These are phyloP conservation scores for Cystobasidium pallidum DNA, from an alignment of 1,284 basidiomycete species.

Conservation along the genomic window DNA sequence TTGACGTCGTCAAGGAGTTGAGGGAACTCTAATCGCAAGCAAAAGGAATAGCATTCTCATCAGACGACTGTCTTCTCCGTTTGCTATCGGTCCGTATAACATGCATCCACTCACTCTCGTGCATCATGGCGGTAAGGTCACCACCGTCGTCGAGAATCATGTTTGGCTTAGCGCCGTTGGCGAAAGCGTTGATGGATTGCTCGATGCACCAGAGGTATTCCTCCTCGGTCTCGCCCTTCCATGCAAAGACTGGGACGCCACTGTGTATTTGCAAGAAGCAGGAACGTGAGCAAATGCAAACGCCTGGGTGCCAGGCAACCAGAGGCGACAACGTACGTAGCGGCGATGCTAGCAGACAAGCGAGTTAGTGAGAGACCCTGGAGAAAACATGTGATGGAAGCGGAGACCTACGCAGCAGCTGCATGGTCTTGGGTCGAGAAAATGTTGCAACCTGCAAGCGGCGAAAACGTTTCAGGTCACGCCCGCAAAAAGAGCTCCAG, in stretches of 20 bases:
- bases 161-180: constrained; percentile 79
- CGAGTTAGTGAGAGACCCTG: neutral
- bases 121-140: constrained; percentile 91
- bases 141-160: constrained; percentile 99
- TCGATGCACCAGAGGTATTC: constrained; percentile 98
- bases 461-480: constrained; percentile 31
- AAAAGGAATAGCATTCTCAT: neutral
- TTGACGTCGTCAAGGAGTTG: constrained; percentile 81
- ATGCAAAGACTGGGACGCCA: constrained; percentile 96
- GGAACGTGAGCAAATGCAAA: constrained; percentile 3
- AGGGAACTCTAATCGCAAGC: constrained; percentile 66
- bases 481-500: neutral
- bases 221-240: constrained; percentile 99
- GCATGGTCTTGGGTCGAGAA: constrained; percentile 99
- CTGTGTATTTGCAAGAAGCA: neutral
- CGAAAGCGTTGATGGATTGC: constrained; percentile 79
- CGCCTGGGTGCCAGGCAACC: neutral
- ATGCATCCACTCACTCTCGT: constrained; percentile 66
- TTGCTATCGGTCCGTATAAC: neutral
- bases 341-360: constrained; percentile 27
- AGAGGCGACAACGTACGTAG: constrained; percentile 25
- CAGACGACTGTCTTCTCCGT: neutral
- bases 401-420: constrained; percentile 78
- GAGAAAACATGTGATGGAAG: neutral
- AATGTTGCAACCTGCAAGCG: constrained; percentile 68